Percentiles rank a stretch among this genome's conserved stretches.
phyloP scores from a whole-genome alignment of 495 filamentous ascomycete genomes.

The Neurospora tetrasperma region DNA sequence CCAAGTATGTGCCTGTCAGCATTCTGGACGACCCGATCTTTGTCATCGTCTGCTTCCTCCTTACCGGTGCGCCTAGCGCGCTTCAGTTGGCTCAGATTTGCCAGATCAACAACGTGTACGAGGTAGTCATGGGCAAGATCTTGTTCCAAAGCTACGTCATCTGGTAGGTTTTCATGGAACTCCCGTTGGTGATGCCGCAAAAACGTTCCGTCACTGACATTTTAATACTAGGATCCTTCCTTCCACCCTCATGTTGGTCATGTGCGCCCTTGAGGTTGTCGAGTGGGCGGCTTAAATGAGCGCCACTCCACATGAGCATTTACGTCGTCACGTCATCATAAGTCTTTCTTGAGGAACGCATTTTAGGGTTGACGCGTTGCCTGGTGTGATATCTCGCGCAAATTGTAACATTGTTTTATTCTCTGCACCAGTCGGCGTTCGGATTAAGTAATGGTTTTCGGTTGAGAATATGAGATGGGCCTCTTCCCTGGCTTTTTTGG shows the following conservation, averaged over 20 bases:
- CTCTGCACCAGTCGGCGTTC: neutral
- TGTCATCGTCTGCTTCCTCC: slow-evolving; percentile 90
- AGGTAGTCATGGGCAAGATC: slow-evolving; percentile 83
- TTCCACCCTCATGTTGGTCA: slow-evolving; percentile 80
- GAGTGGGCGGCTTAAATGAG: slow-evolving; percentile 58
- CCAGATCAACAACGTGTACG: slow-evolving; percentile 94
- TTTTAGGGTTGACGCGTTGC: neutral
- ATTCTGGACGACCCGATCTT: slow-evolving; percentile 98
- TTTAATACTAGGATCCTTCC: slow-evolving; percentile 65
- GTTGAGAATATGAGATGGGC: no score
- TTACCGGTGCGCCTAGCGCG: slow-evolving; percentile 88
- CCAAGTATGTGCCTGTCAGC: slow-evolving; percentile 86
- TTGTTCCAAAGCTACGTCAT: slow-evolving; percentile 97
- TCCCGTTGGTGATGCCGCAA: neutral
- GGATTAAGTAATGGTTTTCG: neutral
- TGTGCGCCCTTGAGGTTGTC: slow-evolving; percentile 84
- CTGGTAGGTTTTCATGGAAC: slow-evolving; percentile 48
- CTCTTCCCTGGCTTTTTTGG: no score
- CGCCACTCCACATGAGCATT: neutral
- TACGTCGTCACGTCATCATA: neutral
- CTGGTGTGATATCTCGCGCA: neutral
- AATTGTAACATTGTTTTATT: neutral
- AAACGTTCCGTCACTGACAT: slow-evolving; percentile 20
- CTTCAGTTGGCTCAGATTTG: slow-evolving; percentile 96
- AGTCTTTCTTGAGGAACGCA: neutral